Evolutionary conservation across 129 eudicot genomes (phyloP).

Genomic region (Helianthus tuberosus): DNA sequence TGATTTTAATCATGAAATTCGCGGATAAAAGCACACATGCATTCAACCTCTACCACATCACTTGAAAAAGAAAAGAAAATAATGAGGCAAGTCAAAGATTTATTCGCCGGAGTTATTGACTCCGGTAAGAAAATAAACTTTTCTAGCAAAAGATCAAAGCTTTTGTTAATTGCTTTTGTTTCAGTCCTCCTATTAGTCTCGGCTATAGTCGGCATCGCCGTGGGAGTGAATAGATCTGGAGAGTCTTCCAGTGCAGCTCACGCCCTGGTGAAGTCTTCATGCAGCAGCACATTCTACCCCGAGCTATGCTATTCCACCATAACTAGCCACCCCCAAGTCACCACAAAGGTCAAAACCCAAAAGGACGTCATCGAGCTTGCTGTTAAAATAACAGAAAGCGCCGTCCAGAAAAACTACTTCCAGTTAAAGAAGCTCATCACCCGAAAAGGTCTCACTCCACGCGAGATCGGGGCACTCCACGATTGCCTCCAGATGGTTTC

Average conservation of each 20-base stretch:
- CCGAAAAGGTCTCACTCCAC: conserved; percentile 39
- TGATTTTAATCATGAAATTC: no score
- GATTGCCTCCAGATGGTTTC: conserved; percentile 68
- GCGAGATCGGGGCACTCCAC: conserved; percentile 60
- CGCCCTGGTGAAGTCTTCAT: conserved; percentile 58
- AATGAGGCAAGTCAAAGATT: background rate
- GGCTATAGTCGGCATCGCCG: conserved; percentile 47
- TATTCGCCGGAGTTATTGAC: conserved; percentile 38
- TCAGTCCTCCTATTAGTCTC: conserved; percentile 43
- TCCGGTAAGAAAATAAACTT: conserved; percentile 34
- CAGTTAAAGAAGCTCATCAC: conserved; percentile 43
- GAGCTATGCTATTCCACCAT: conserved; percentile 73
- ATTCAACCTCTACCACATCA: no score
- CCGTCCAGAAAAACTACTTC: conserved; percentile 48
- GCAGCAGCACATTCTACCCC: conserved; percentile 68
- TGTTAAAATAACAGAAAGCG: conserved; percentile 43
- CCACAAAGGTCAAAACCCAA: conserved; percentile 37
- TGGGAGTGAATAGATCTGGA: conserved; percentile 39
- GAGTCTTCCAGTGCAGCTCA: conserved; percentile 42
- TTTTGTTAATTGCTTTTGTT: conserved; percentile 35
- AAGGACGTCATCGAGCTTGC: conserved; percentile 71
- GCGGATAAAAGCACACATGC: no score
- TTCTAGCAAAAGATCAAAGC: conserved; percentile 17
- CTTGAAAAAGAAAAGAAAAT: no score
- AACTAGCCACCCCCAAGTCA: conserved; percentile 38